These are phyloP conservation scores for Oryza glumipatula DNA, from an alignment of 176 grass and related monocot species.

Conservation along the genomic window DNA sequence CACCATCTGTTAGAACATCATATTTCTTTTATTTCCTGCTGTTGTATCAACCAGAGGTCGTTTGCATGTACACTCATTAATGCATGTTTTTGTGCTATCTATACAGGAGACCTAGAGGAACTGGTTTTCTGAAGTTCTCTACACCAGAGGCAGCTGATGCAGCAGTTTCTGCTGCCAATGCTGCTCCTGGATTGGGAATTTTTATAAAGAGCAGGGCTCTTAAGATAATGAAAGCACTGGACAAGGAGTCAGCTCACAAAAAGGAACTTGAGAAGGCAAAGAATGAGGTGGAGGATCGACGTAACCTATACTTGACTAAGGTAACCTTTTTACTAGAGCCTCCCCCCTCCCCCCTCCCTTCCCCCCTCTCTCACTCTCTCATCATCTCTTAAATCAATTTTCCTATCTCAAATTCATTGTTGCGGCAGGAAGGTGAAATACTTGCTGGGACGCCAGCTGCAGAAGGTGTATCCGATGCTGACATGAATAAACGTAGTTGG, in stretches of 20 bases:
- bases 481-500: slow-evolving; percentile 90
- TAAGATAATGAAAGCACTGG: slow-evolving; percentile 76
- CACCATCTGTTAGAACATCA: background rate
- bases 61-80: slow-evolving; percentile 29
- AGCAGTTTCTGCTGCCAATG: slow-evolving; percentile 72
- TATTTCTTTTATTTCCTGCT: background rate
- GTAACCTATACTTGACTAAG: slow-evolving; percentile 92
- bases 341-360: background rate
- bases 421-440: slow-evolving; percentile 86
- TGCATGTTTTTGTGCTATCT: slow-evolving; percentile 14
- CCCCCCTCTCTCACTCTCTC: background rate
- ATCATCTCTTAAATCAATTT: slow-evolving; percentile 21
- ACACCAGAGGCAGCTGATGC: slow-evolving; percentile 68
- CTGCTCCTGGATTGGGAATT: slow-evolving; percentile 82
- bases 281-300: slow-evolving; percentile 75
- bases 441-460: slow-evolving; percentile 79
- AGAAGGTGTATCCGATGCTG: slow-evolving; percentile 86
- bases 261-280: slow-evolving; percentile 77
- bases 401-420: slow-evolving; percentile 35
- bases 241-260: slow-evolving; percentile 86
- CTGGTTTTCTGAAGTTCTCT: slow-evolving; percentile 74
- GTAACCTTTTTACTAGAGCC: slow-evolving; percentile 27
- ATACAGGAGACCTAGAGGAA: slow-evolving; percentile 84
- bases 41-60: slow-evolving; percentile 6
- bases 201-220: slow-evolving; percentile 77